Base-by-base conservation (phyloP, 140 eudicot species). In the Senecio squalidus region DNA sequence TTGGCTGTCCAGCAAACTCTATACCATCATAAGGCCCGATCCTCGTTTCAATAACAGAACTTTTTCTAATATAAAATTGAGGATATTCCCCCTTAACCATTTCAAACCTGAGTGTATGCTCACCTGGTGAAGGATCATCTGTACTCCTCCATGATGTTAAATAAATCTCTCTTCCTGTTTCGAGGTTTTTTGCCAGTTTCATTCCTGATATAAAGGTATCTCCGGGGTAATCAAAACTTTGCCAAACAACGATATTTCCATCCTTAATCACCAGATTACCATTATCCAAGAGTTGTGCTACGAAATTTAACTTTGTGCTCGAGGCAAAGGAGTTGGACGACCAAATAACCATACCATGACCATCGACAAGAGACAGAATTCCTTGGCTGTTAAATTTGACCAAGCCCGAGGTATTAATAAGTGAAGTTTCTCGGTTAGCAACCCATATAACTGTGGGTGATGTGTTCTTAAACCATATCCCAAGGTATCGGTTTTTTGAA, bases 361-460 rank as follows among this genome's bases (percentile, higher is more conserved):
- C 49, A 22, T 46, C 21, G 29, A 63, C 46, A 61, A 61, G 40
- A 26, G 13, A n/a, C 34, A 61, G 11, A 20, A n/a, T 26, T 27
- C 56, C 56, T 17, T 61, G 55, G 40, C 31, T 21, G 44, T 27
- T 40, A 16, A 61, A 21, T 10, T 0, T 46, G 54, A 44, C 29
- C 14, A 16, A 10, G 4, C 67, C 67, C 28, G 17, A 27, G 6
- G 22, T 16, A 27, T 61, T 36, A 4, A 9, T 46, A 17, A 70
- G 69, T 40, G 77, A 71, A 18, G 31, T 62, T 9, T 62, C 77
- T 9, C 66, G 52, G 29, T 71, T 71, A 20, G 77, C 77, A 21
- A 71, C 77, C 77, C 77, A 71, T 54, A 45, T 51, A 34, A 71
- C 47, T 24, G 55, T n/a, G n/a, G n/a, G n/a, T n/a, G n/a, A n/a